phyloP scores from a whole-genome alignment of 225 moss, liverwort and hornwort genomes.

The Pleurozium schreberi region DNA sequence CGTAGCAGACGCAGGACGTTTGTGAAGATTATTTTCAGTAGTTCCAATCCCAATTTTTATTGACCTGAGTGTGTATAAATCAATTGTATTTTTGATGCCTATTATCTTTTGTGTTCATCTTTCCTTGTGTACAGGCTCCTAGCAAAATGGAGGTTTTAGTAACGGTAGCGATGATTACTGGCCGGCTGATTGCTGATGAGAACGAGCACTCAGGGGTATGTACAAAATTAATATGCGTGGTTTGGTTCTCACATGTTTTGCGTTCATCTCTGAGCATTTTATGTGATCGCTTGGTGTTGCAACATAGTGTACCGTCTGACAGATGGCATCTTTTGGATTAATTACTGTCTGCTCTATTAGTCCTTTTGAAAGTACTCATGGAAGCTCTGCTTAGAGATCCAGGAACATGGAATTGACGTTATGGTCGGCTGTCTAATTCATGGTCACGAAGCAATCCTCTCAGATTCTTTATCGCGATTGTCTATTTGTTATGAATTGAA shows the following conservation, averaged over 20 bases:
- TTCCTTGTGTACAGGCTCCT: conserved; percentile 29
- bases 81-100: background rate
- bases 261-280: background rate
- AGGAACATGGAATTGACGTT: background rate
- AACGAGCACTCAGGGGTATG: conserved; percentile 60
- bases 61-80: background rate
- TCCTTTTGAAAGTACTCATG: background rate
- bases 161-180: conserved; percentile 82
- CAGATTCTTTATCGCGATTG: background rate
- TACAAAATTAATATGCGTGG: background rate
- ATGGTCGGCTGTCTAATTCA: background rate
- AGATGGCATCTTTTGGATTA: background rate
- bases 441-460: background rate
- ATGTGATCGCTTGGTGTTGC: background rate
- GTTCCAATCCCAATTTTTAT: background rate
- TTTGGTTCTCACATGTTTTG: background rate
- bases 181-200: conserved; percentile 73
- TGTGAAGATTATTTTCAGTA: background rate
- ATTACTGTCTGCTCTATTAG: background rate
- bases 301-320: background rate
- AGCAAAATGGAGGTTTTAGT: conserved; percentile 73
- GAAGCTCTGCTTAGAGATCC: background rate
- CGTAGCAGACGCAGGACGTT: background rate
- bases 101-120: background rate
- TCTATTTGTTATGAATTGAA: background rate